Evolutionary conservation across 768 basidiomycete species (phyloP), one percentile per base, ranked within the genome.

Genomic region (Termitomyces titanicus): DNA sequence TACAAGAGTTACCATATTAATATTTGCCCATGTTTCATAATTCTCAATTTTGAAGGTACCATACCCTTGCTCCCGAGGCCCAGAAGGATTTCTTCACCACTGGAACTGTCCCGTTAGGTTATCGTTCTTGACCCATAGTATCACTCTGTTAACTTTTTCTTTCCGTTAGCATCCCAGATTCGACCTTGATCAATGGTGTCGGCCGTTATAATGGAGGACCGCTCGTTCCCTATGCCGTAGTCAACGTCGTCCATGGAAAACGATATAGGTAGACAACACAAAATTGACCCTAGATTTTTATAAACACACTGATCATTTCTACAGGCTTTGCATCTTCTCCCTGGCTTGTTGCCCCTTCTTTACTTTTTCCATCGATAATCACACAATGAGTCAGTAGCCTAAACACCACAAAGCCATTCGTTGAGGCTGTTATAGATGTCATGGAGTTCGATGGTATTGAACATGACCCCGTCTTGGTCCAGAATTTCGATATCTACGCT

Each of bases 131-230:
- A 24, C 18, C 18, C 11, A 11, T 22, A 5, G 10, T 13, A 15
- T 34, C 6, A 20, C 20, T 34, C n/a, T 8, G 1, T 34, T 29
- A 22, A 29, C 53, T 5, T 24, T 38, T 67, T 42, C 66, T 52
- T 24, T 22, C 29, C 15, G 9, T 24, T 46, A 68, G 67, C 17
- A 64, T 68, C 44, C 67, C 49, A 34, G 65, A 79, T 48, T 74
- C 80, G 9, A 74, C 74, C 1, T 59, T 81, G 45, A 78, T 83
- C 46, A 81, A 81, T 48, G 78, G 78, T 0, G 68, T 70, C 43
- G 71, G 71, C 29, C 69, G 70, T 9, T 80, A 71, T 58, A 22
- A 54, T 9, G 77, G 73, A 5, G 79, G 80, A 5, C 76, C 70
- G 0, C 44, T 58, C 27, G 64, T 68, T 3, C 68, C 74, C 0